phyloP scores from a whole-genome alignment of 1,284 basidiomycete species.

The Termitomyces sp. region DNA sequence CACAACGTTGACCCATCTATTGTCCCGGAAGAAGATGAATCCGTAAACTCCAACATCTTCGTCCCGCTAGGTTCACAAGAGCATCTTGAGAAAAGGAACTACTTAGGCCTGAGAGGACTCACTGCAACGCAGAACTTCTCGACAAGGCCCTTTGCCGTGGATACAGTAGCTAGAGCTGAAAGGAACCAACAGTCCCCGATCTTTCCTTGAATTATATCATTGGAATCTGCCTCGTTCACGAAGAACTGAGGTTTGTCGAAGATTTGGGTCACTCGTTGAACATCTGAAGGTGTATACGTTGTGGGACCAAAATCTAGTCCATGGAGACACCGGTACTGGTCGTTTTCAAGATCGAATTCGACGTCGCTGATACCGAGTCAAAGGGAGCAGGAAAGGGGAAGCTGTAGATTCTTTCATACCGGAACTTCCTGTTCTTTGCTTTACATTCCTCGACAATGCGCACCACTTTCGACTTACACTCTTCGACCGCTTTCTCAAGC shows the following conservation, averaged over 20 bases:
- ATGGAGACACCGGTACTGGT: constrained; percentile 38
- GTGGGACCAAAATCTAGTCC: constrained; percentile 23
- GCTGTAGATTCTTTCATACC: constrained; percentile 24
- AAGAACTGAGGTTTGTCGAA: constrained; percentile 36
- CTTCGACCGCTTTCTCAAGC: constrained; percentile 34
- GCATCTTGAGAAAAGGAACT: not conserved
- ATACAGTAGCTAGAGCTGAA: constrained; percentile 34
- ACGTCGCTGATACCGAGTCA: constrained; percentile 33
- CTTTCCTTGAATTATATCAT: constrained; percentile 35
- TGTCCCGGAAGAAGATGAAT: constrained; percentile 49
- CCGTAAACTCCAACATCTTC: constrained; percentile 52
- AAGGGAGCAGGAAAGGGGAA: constrained; percentile 24
- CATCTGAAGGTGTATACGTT: constrained; percentile 20
- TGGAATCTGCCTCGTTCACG: constrained; percentile 27
- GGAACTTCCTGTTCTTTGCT: constrained; percentile 34
- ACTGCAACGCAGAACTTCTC: constrained; percentile 39
- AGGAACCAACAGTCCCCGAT: constrained; percentile 41
- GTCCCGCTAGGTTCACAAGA: constrained; percentile 33
- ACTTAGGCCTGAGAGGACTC: not conserved
- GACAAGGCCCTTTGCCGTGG: constrained; percentile 30
- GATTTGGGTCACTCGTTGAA: constrained; percentile 34
- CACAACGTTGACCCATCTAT: constrained; percentile 37
- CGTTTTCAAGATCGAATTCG: constrained; percentile 49
- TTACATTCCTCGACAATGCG: constrained; percentile 35
- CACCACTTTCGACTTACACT: constrained; percentile 34